Evolutionary conservation across 139 green algal species (phyloP), one percentile per base, ranked within the genome.

Genomic region (Coelastrella sp.): DNA sequence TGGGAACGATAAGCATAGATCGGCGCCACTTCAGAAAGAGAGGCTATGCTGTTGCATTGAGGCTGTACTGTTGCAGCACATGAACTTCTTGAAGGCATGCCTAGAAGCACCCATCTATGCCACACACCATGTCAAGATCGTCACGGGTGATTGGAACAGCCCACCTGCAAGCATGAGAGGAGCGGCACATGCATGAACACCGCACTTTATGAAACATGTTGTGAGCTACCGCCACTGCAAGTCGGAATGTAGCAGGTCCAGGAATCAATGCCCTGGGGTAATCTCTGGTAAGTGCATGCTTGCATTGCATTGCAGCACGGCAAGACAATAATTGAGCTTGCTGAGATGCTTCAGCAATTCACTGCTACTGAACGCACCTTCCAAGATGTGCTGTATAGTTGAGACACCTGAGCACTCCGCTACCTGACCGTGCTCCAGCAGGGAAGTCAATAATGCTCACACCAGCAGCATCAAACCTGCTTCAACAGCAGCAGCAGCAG

Each of bases 371-470:
- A 14, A 70, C 15, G 5, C 63, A 88, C 84, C 84, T 58, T 49
- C 84, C 84, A 6, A 88, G 84, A 73, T 88, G 84, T 81, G 84
- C 84, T 14, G 84, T 88, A 68, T 88, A 88, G 84, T 88, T 88
- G 76, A 93, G 85, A 72, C 85, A 91, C 27, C 90, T 82, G 76
- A 93, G 49, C 24, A 95, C 88, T 20, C 90, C 87, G 10, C 75
- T 80, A 6, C 66, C 82, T 6, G 20, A 66, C 58, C 68, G 58
- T 0, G 68, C 88, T 14, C 61, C 93, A 70, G 95, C 93, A 12
- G 95, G 95, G 82, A 97, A 97, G 56, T 97, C 95, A 4, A 97
- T 92, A 4, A 97, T 91, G n/a, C 93, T 97, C 22, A 97, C 88
- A 22, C 95, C 92, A 58, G 94, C 95, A 68, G 89, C 94, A 84